Evolutionary conservation across 202 grass and related monocot genomes (phyloP), one percentile per base, ranked within the genome.

Genomic region (Schoenoplectus triqueter): DNA sequence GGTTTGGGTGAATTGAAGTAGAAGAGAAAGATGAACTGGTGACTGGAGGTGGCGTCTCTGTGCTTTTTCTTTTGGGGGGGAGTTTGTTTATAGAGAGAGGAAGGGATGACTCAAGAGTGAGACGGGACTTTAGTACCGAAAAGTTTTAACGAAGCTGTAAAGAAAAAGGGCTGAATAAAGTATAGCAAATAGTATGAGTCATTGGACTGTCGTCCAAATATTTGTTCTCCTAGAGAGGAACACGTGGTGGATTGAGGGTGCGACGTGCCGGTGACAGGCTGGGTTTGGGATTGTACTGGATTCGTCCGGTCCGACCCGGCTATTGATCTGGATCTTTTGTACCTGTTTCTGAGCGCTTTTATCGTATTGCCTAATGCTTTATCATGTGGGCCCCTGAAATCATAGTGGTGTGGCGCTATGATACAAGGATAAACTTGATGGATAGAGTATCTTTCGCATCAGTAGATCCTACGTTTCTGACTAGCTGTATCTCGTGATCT

Each of bases 71-170:
- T 77, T 21, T 20, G 42, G 66, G 62, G 14, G 42, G 66, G 62
- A 81, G 87, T 61, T 85, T 50, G 69, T 82, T 81, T 41, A 45
- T 1, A 4, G 73, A 48, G 74, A 31, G 31, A 31, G 31, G 65
- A 42, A 52, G 74, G 48, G 10, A 5, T 62, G 40, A 39, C 31
- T 31, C 31, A 31, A 31, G 31, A 31, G 15, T 31, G 85, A 76
- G 21, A 15, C 11, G 8, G 20, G 64, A 68, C 15, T 72, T 72
- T 46, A 70, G 42, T 70, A 70, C 48, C 19, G 2, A 50, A 50
- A 48, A 72, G n/a, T 18, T 10, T 7, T 49, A 6, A 70, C 14
- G 40, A 72, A 48, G 44, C 40, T 71, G 68, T 5, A 47, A 19
- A 48, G 15, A 18, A 71, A 71, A 45, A 3, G 66, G 18, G 64